These are phyloP conservation scores for Chytriomyces hyalinus DNA, from an alignment of 192 early-diverging fungal genomes.

Conservation along the genomic window DNA sequence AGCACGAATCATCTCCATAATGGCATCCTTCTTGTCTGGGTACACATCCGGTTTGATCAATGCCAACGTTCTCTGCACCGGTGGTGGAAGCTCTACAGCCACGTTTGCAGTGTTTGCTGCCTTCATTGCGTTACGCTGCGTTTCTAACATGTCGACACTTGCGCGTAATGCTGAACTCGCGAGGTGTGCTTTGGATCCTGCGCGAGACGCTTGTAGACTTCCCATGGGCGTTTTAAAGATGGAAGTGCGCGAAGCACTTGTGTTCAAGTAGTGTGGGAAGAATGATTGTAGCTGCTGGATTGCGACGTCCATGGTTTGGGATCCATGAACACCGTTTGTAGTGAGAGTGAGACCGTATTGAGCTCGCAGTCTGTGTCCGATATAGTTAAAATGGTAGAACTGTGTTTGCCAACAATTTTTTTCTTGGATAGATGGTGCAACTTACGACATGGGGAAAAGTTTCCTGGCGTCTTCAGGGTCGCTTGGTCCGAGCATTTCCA, in stretches of 20 bases:
- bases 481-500: conserved; percentile 58
- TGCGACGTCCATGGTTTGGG: conserved; percentile 51
- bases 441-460: conserved; percentile 47
- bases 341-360: conserved; percentile 56
- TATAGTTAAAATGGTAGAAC: neutral
- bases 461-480: conserved; percentile 52
- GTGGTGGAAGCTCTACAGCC: neutral
- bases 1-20: conserved; percentile 35
- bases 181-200: neutral
- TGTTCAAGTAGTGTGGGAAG: conserved; percentile 49
- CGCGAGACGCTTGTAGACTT: conserved; percentile 10
- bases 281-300: conserved; percentile 54
- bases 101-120: neutral
- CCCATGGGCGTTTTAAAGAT: conserved; percentile 35
- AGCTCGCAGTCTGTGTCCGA: conserved; percentile 51
- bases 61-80: conserved; percentile 49
- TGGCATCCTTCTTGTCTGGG: conserved; percentile 53
- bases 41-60: conserved; percentile 63
- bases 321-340: conserved; percentile 62
- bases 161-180: conserved; percentile 12
- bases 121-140: neutral
- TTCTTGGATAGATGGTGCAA: neutral
- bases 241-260: neutral
- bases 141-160: conserved; percentile 11
- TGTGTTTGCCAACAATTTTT: neutral